phyloP scores from a whole-genome alignment of 441 rosid species.

The Erodium trifolium region DNA sequence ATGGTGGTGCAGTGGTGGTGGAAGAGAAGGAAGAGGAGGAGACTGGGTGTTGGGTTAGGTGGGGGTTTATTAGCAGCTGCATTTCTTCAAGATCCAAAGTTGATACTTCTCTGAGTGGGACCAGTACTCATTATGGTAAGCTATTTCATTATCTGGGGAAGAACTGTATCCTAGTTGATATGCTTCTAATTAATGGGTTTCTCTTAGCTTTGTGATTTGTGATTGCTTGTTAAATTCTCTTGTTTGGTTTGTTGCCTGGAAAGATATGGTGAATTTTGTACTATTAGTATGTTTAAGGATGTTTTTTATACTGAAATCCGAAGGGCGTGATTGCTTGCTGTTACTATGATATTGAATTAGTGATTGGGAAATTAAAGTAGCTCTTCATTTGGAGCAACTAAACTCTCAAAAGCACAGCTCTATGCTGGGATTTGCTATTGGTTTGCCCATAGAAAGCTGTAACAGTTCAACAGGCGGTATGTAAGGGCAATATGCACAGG shows the following conservation, averaged over 20 bases:
- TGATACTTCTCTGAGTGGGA: conserved; percentile 69
- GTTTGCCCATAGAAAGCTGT: too few species aligned
- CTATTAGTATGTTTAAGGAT: too few species aligned
- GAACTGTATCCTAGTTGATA: not conserved
- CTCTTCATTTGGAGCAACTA: too few species aligned
- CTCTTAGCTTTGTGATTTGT: too few species aligned
- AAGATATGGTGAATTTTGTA: conserved; percentile 19
- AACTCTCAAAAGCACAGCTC: too few species aligned
- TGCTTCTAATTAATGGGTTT: not conserved
- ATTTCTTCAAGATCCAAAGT: conserved; percentile 88
- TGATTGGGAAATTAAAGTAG: too few species aligned
- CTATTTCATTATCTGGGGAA: not conserved
- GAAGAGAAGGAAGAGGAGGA: conserved; percentile 28
- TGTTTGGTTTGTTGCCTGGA: not conserved
- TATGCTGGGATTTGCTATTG: too few species aligned
- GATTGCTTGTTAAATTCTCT: not conserved
- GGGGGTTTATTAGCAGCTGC: conserved; percentile 68
- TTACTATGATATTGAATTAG: too few species aligned
- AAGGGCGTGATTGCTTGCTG: too few species aligned
- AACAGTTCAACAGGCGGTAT: too few species aligned
- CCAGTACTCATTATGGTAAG: conserved; percentile 60
- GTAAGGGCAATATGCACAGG: too few species aligned
- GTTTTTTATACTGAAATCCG: too few species aligned
- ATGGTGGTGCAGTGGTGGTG: conserved; percentile 8
- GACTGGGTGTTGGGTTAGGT: conserved; percentile 74